These are phyloP conservation scores for Arthrobotrys sphaeroides DNA, from an alignment of 2,329 filamentous ascomycete species.

Conservation along the genomic window DNA sequence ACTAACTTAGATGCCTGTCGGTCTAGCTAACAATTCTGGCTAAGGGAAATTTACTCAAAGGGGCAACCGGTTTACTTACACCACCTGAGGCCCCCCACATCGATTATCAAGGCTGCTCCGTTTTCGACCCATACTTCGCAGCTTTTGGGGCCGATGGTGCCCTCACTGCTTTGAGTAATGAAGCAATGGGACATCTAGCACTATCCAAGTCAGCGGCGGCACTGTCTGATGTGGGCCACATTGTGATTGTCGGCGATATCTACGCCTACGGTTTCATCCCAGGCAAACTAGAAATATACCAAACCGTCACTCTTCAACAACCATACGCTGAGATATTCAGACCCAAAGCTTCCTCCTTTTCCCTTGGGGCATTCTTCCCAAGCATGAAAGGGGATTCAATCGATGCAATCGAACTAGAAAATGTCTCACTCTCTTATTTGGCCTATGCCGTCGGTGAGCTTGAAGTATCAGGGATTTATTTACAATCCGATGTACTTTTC, in stretches of 20 bases:
- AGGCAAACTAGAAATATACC: slow-evolving; percentile 10
- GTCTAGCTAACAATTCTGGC: no score
- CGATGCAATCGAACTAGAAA: slow-evolving; percentile 3
- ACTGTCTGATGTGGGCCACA: neutral
- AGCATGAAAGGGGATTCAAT: neutral
- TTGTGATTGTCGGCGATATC: slow-evolving; percentile 7
- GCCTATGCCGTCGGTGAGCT: neutral
- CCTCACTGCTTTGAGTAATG: neutral
- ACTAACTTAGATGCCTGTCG: neutral
- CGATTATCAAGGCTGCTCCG: slow-evolving; percentile 2
- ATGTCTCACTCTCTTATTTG: neutral
- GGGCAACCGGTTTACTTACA: neutral
- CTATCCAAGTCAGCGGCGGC: neutral
- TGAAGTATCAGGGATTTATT: neutral
- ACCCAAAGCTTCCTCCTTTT: neutral
- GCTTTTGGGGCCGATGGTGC: neutral
- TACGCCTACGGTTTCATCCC: slow-evolving; percentile 7
- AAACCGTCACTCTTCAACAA: neutral
- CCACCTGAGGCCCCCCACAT: neutral
- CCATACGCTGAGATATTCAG: slow-evolving; percentile 12
- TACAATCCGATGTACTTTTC: slow-evolving; percentile 11
- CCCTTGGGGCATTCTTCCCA: neutral
- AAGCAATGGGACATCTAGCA: neutral
- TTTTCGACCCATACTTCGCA: neutral
- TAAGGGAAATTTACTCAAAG: no score